Evolutionary conservation across 805 yeast species (phyloP), one percentile per base, ranked within the genome.

Genomic region (Kluyveromyces aestuarii): DNA sequence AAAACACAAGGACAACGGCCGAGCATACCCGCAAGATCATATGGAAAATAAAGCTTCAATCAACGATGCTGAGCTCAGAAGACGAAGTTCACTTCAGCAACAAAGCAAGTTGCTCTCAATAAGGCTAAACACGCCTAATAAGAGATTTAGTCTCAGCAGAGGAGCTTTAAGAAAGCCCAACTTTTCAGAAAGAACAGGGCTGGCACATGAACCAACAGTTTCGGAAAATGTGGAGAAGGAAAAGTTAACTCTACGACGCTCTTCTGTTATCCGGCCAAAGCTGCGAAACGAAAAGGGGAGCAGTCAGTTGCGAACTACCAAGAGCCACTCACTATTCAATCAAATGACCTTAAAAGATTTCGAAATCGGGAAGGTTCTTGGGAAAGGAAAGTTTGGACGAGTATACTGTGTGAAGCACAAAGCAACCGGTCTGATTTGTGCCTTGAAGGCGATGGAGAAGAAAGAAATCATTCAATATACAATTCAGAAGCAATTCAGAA

Each of bases 321-420:
- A 16, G n/a, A 19, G 10, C 18, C 16, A 17, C 33, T 43, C 27
- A 7, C 21, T 13, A 33, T 37, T 37, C 10, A 37, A 16, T 37
- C 21, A 43, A n/a, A 17, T 50, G 44, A 50, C 57, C 18, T 52
- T 60, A 45, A 55, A 57, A 27, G 93, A 87, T 60, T 91, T 91
- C 67, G 96, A 89, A 56, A 75, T 91, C 40, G 98, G 97, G 16
- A 77, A 82, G 47, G 81, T 84, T 49, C 73, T 91, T 44, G 99
- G 98, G 0, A 88, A 87, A 61, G 99, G 99, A 7, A 88, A 89
- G 64, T 82, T 90, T 59, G 99, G 99, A 8, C 81, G 80, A 58
- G 98, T 93, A 1, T 90, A 88, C 66, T 86, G 96, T 61, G 97
- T 84, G 8, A 75, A 76, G 48, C 96, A 89, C 62, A 81, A 77